Percentiles rank a stretch among this genome's conserved stretches.
phyloP scores from a whole-genome alignment of 2,329 filamentous ascomycete species.

The Taxawa tesnikishii region DNA sequence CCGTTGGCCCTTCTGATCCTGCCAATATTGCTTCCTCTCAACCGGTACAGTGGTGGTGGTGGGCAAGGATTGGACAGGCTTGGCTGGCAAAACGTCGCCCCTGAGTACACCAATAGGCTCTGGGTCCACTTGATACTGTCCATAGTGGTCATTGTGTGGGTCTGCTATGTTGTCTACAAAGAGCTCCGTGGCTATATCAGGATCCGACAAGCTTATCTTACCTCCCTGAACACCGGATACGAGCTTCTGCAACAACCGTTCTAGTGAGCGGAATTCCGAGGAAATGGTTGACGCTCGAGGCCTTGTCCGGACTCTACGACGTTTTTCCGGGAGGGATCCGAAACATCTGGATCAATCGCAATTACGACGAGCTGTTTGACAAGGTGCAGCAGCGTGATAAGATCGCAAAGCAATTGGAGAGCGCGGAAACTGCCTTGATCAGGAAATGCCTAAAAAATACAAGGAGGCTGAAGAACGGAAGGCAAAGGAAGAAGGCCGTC shows the following conservation, averaged over 20 bases:
- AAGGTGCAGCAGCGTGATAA: conserved; percentile 68
- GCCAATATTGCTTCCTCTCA: conserved; percentile 77
- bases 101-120: conserved; percentile 54
- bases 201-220: conserved; percentile 86
- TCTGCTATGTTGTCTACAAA: conserved; percentile 75
- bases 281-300: conserved; percentile 80
- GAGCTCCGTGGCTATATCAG: conserved; percentile 84
- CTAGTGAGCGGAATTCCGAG: conserved; percentile 80
- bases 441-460: conserved; percentile 65
- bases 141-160: conserved; percentile 65
- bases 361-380: conserved; percentile 69
- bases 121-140: conserved; percentile 79
- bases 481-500: conserved; percentile 33
- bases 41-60: conserved; percentile 53
- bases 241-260: conserved; percentile 90
- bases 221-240: conserved; percentile 84
- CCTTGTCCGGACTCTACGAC: conserved; percentile 75
- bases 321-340: conserved; percentile 91
- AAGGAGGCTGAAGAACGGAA: conserved; percentile 53
- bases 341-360: conserved; percentile 93
- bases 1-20: conserved; percentile 68
- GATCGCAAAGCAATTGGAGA: conserved; percentile 61
- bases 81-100: conserved; percentile 75
- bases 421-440: conserved; percentile 67
- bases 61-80: conserved; percentile 63